Evolutionary conservation across 2,329 filamentous ascomycete genomes (phyloP).

Genomic region (Fusarium sp.): DNA sequence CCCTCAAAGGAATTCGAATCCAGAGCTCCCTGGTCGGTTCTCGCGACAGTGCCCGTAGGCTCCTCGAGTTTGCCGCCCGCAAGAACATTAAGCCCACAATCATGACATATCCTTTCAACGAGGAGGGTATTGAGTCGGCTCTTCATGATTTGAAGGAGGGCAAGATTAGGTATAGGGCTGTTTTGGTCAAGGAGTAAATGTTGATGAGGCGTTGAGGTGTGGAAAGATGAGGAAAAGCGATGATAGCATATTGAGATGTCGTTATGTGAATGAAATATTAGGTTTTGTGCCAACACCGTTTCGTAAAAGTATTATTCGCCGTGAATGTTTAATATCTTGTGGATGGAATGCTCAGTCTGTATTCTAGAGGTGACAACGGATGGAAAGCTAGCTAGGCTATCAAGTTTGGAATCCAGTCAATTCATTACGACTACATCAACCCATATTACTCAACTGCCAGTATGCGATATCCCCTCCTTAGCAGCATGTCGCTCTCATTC

Average conservation of each 20-base stretch:
- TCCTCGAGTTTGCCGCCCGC: constrained; percentile 46
- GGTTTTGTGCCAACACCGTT: no score
- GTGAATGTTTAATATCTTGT: not conserved
- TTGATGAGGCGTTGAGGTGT: not conserved
- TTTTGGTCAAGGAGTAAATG: constrained; percentile 43
- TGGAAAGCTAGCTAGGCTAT: no score
- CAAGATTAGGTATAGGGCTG: constrained; percentile 46
- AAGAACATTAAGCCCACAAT: constrained; percentile 45
- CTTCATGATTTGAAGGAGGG: constrained; percentile 51
- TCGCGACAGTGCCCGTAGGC: constrained; percentile 32
- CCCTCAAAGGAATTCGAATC: constrained; percentile 32
- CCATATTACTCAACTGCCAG: not conserved
- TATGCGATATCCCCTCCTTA: not conserved
- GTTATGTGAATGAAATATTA: not conserved
- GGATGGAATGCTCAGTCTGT: not conserved
- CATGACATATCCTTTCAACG: constrained; percentile 46
- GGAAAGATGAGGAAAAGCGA: not conserved
- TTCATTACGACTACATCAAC: not conserved
- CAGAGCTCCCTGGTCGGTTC: constrained; percentile 22
- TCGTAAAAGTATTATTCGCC: no score
- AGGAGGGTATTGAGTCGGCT: constrained; percentile 50
- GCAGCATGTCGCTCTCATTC: not conserved
- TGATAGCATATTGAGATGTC: not conserved
- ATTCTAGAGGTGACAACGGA: not conserved
- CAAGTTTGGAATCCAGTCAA: not conserved